Percentiles rank a stretch among this genome's conserved stretches.
Conservation (phyloP, 176 grass and related monocot species). For the Cenchrus fungigraminus region DNA sequence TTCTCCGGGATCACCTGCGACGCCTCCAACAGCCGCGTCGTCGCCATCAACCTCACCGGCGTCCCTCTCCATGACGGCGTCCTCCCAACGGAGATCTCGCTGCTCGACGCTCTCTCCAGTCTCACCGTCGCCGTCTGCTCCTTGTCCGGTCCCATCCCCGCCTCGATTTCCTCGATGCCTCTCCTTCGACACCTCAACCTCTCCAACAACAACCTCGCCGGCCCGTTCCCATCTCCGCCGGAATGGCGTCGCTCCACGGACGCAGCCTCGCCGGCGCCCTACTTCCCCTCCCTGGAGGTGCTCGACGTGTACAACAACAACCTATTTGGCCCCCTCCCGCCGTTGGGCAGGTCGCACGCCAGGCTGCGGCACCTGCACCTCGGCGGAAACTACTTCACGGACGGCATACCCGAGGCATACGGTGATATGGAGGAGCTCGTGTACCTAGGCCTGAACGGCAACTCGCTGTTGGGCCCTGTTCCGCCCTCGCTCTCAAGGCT, state of each 20-base stretch:
- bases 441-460: slow-evolving; percentile 65
- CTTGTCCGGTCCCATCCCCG: slow-evolving; percentile 48
- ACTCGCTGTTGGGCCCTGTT: slow-evolving; percentile 50
- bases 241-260: neutral
- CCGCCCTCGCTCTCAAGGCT: slow-evolving; percentile 49
- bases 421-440: slow-evolving; percentile 46
- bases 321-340: slow-evolving; percentile 63
- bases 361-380: slow-evolving; percentile 59
- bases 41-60: slow-evolving; percentile 59
- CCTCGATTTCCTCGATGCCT: slow-evolving; percentile 32
- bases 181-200: slow-evolving; percentile 70
- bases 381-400: slow-evolving; percentile 72
- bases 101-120: slow-evolving; percentile 53
- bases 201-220: slow-evolving; percentile 76
- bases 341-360: neutral
- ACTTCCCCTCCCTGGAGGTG: slow-evolving; percentile 48
- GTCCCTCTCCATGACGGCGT: slow-evolving; percentile 47
- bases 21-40: slow-evolving; percentile 35
- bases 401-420: slow-evolving; percentile 51
- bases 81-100: slow-evolving; percentile 45
- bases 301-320: slow-evolving; percentile 74
- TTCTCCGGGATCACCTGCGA: slow-evolving; percentile 70
- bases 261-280: neutral
- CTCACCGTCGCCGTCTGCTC: slow-evolving; percentile 61
- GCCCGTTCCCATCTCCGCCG: slow-evolving; percentile 20